phyloP scores from a whole-genome alignment of 2,329 filamentous ascomycete species.

The Aspergillus sp. region DNA sequence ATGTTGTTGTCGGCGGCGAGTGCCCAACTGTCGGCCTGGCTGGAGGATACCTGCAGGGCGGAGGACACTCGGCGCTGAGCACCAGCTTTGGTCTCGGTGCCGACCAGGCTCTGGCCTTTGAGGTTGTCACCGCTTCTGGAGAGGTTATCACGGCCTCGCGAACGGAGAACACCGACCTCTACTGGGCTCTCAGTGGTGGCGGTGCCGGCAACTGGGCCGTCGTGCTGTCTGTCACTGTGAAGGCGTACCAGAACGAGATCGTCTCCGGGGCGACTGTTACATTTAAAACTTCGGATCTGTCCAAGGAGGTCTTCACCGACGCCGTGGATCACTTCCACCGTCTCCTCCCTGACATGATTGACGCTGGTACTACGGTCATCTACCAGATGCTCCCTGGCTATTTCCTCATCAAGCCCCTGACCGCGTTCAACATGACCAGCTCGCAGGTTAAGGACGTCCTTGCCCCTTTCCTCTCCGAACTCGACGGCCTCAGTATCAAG shows the following conservation, averaged over 20 bases:
- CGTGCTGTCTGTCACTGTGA: slow-evolving; percentile 57
- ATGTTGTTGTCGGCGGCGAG: slow-evolving; percentile 56
- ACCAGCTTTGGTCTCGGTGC: slow-evolving; percentile 58
- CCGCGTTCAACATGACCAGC: slow-evolving; percentile 48
- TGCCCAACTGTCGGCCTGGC: slow-evolving; percentile 58
- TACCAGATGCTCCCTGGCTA: slow-evolving; percentile 55
- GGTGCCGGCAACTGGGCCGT: slow-evolving; percentile 61
- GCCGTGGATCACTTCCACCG: slow-evolving; percentile 52
- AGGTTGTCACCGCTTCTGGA: slow-evolving; percentile 56
- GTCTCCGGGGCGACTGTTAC: slow-evolving; percentile 47
- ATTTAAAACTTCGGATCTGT: slow-evolving; percentile 37
- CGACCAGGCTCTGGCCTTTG: slow-evolving; percentile 58
- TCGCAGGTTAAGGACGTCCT: slow-evolving; percentile 48
- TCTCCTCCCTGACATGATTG: slow-evolving; percentile 51
- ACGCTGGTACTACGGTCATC: slow-evolving; percentile 50
- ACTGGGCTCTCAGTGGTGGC: slow-evolving; percentile 63
- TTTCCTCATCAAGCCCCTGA: slow-evolving; percentile 48
- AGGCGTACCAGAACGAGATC: slow-evolving; percentile 47
- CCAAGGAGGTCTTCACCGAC: slow-evolving; percentile 52
- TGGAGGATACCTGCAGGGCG: slow-evolving; percentile 62
- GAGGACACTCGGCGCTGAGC: slow-evolving; percentile 58
- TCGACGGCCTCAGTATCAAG: slow-evolving; percentile 38
- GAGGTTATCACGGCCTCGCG: slow-evolving; percentile 50
- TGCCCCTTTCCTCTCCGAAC: slow-evolving; percentile 42
- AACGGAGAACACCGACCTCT: slow-evolving; percentile 55